Conservation (phyloP, 208 protist genomes). For the Trypanosoma cruzi region DNA sequence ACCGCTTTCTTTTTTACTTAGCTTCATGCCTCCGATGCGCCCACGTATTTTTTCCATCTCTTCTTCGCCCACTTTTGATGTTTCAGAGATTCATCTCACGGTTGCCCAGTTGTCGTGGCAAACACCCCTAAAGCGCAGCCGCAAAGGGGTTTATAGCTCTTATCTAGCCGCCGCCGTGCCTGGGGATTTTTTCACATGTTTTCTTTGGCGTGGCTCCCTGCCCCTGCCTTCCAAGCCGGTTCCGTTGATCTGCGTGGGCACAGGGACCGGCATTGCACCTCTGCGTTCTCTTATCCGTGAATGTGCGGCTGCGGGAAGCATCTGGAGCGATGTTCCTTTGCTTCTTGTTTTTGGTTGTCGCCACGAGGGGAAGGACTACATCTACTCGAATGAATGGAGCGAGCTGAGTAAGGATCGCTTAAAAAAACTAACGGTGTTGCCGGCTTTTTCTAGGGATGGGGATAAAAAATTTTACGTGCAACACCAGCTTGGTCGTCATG, state of each 20-base stretch:
- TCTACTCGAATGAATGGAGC: conserved; percentile 77
- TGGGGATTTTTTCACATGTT: conserved; percentile 55
- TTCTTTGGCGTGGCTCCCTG: conserved; percentile 72
- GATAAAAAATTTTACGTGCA: conserved; percentile 88
- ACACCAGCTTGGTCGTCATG: conserved; percentile 75
- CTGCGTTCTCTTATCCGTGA: conserved; percentile 71
- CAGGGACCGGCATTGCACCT: conserved; percentile 87
- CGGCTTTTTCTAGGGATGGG: conserved; percentile 84
- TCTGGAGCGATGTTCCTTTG: conserved; percentile 59
- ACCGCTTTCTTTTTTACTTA: conserved; percentile 61
- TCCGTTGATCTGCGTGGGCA: conserved; percentile 72
- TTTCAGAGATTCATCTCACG: conserved; percentile 42
- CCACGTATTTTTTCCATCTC: conserved; percentile 82
- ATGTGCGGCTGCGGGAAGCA: conserved; percentile 37
- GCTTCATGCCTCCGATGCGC: conserved; percentile 62
- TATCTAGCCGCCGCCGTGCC: conserved; percentile 33
- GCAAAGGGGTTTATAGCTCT: conserved; percentile 76
- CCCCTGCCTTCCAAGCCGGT: conserved; percentile 36
- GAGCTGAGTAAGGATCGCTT: conserved; percentile 31
- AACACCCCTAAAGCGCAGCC: conserved; percentile 75
- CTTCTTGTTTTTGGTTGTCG: conserved; percentile 85
- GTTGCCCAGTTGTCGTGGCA: conserved; percentile 76
- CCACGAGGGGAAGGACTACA: conserved; percentile 61
- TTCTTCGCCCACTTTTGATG: conserved; percentile 63
- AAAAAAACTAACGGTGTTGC: conserved; percentile 55